Conservation (phyloP, 129 eudicot genomes). For the Escallonia herrerae region DNA sequence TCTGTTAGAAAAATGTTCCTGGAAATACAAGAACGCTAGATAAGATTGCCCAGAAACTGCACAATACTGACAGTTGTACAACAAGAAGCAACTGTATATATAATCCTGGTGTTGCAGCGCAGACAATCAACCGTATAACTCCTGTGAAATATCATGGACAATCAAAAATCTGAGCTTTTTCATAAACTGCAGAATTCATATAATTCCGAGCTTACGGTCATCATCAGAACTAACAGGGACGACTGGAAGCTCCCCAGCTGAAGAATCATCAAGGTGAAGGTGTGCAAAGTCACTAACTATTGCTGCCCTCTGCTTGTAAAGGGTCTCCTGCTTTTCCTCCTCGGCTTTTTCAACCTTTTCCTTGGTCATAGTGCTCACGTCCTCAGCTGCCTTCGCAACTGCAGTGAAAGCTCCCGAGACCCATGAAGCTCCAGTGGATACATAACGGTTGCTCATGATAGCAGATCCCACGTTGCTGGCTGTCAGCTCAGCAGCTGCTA, state of each 20-base stretch:
- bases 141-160: no score
- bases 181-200: no score
- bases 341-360: slow-evolving; percentile 56
- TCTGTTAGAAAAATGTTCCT: no score
- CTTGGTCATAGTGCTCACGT: slow-evolving; percentile 43
- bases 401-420: slow-evolving; percentile 44
- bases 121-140: no score
- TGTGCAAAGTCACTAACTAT: slow-evolving; percentile 16
- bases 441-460: slow-evolving; percentile 51
- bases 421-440: slow-evolving; percentile 71
- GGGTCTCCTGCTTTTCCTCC: slow-evolving; percentile 35
- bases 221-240: slow-evolving; percentile 10
- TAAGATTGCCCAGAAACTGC: no score
- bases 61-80: no score
- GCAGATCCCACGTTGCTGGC: slow-evolving; percentile 52
- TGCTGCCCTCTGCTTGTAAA: slow-evolving; percentile 18
- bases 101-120: no score
- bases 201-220: slow-evolving; percentile 6
- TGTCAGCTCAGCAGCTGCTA: slow-evolving; percentile 53
- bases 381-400: slow-evolving; percentile 58
- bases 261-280: slow-evolving; percentile 28
- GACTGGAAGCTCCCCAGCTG: slow-evolving; percentile 24
- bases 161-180: no score
- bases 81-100: no score
- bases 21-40: no score